Percentiles rank a stretch among this genome's conserved stretches.
phyloP scores from a whole-genome alignment of 495 filamentous ascomycete species.

The Penicillium malachiteum region DNA sequence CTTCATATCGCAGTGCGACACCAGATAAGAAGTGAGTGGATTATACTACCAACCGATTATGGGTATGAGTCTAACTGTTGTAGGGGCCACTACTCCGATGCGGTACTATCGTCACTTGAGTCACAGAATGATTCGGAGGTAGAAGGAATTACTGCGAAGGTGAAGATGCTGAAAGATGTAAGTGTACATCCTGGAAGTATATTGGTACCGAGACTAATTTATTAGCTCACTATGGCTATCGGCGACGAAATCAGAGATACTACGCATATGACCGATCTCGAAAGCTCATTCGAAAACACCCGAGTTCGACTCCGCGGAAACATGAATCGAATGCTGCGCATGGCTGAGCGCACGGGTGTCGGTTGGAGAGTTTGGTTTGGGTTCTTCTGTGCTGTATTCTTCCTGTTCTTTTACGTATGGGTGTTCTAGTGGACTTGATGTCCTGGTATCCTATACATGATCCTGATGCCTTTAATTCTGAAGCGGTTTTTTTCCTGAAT shows the following conservation, averaged over 20 bases:
- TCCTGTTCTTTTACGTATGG: slow-evolving; percentile 91
- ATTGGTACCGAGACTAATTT: too few relatives aligned
- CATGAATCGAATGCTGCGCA: slow-evolving; percentile 94
- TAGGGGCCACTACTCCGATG: slow-evolving; percentile 90
- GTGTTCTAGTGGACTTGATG: slow-evolving; percentile 47
- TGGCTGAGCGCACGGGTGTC: slow-evolving; percentile 91
- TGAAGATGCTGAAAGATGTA: slow-evolving; percentile 89
- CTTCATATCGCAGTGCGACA: slow-evolving; percentile 65
- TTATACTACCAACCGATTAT: too few relatives aligned
- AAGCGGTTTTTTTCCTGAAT: too few relatives aligned
- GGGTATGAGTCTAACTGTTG: slow-evolving; percentile 6
- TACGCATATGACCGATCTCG: slow-evolving; percentile 74
- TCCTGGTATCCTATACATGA: background rate
- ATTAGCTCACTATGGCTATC: slow-evolving; percentile 84
- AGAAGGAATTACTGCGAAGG: slow-evolving; percentile 86
- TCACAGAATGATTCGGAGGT: slow-evolving; percentile 92
- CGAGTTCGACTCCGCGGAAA: slow-evolving; percentile 77
- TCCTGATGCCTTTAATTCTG: background rate
- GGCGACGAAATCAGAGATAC: slow-evolving; percentile 91
- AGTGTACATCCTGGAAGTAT: slow-evolving; percentile 19
- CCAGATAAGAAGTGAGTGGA: slow-evolving; percentile 69
- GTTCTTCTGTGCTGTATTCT: slow-evolving; percentile 78
- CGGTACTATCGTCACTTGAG: slow-evolving; percentile 89
- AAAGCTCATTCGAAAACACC: slow-evolving; percentile 86
- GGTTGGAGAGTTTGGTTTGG: slow-evolving; percentile 90